Evolutionary conservation across 805 yeast species (phyloP).

Genomic region (Teunomyces panamensis): DNA sequence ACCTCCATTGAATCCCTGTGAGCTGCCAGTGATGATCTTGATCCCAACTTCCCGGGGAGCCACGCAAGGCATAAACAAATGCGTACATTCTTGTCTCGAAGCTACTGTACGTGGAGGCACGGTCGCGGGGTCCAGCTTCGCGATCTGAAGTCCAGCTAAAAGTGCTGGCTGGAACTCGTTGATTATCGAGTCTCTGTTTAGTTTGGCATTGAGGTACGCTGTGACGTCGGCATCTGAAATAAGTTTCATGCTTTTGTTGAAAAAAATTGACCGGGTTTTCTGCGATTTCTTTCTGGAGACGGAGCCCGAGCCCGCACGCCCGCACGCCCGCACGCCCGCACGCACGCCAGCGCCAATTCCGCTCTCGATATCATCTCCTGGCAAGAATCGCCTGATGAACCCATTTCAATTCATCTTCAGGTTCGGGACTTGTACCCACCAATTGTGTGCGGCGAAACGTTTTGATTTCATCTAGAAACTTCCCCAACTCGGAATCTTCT

Average conservation of each 20-base stretch:
- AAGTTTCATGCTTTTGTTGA: conserved; percentile 21
- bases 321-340: too few relatives aligned
- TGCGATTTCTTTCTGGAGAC: too few relatives aligned
- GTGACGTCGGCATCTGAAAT: conserved; percentile 30
- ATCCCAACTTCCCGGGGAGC: conserved; percentile 53
- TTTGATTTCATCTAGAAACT: conserved; percentile 3
- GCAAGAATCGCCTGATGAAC: not conserved
- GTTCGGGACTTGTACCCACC: conserved; percentile 1
- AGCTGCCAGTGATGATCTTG: conserved; percentile 58
- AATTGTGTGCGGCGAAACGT: conserved; percentile 5
- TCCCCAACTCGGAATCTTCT: not conserved
- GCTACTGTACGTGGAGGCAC: conserved; percentile 1
- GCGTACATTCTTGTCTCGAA: conserved; percentile 21
- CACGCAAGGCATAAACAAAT: conserved; percentile 66
- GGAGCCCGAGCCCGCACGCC: too few relatives aligned
- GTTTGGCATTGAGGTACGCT: conserved; percentile 20
- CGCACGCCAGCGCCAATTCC: not conserved
- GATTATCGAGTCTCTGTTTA: conserved; percentile 23
- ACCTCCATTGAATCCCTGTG: conserved; percentile 56
- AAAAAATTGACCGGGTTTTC: too few relatives aligned
- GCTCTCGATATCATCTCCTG: not conserved
- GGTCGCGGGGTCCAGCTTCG: not conserved
- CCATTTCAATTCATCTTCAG: conserved; percentile 2
- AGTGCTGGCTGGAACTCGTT: conserved; percentile 35
- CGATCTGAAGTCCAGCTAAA: conserved; percentile 27